Evolutionary conservation across 2,329 filamentous ascomycete genomes (phyloP).

Genomic region (Fusarium coffeatum): DNA sequence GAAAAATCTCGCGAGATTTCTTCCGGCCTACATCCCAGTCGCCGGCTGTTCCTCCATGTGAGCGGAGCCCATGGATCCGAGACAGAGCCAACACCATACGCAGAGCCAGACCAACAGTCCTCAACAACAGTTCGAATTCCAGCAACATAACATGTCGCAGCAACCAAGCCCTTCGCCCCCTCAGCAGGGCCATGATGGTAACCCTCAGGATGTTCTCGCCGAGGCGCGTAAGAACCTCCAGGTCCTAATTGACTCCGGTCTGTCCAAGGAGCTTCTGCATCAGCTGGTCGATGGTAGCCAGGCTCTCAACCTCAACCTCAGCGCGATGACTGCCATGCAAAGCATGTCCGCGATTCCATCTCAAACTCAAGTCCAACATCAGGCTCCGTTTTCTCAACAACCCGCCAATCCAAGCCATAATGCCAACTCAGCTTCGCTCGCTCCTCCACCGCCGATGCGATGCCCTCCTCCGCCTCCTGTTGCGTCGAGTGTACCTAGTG

Average conservation of each 20-base stretch:
- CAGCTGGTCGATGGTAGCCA: constrained; percentile 56
- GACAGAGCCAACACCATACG: constrained; percentile 32
- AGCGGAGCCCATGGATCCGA: constrained; percentile 50
- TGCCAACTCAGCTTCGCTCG: constrained; percentile 37
- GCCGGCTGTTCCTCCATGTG: constrained; percentile 47
- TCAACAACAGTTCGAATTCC: constrained; percentile 40
- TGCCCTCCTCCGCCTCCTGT: constrained; percentile 50
- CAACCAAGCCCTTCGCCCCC: constrained; percentile 42
- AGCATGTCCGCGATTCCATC: constrained; percentile 26
- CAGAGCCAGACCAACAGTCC: constrained; percentile 44
- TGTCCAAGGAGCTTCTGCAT: constrained; percentile 57
- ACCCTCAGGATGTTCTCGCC: constrained; percentile 57
- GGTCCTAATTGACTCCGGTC: constrained; percentile 58
- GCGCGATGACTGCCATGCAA: constrained; percentile 31
- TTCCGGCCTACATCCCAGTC: constrained; percentile 29
- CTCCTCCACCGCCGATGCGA: constrained; percentile 50
- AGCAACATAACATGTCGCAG: constrained; percentile 43
- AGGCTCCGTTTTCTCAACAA: constrained; percentile 32
- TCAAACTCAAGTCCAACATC: constrained; percentile 32
- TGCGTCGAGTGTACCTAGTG: constrained; percentile 35
- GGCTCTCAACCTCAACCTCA: constrained; percentile 46
- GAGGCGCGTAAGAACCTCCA: constrained; percentile 60
- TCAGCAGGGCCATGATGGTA: constrained; percentile 50
- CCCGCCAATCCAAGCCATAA: constrained; percentile 37
- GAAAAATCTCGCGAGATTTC: constrained; percentile 8